These are phyloP conservation scores for Lophiostoma macrostomum DNA, from an alignment of 495 filamentous ascomycete genomes.

Conservation along the genomic window DNA sequence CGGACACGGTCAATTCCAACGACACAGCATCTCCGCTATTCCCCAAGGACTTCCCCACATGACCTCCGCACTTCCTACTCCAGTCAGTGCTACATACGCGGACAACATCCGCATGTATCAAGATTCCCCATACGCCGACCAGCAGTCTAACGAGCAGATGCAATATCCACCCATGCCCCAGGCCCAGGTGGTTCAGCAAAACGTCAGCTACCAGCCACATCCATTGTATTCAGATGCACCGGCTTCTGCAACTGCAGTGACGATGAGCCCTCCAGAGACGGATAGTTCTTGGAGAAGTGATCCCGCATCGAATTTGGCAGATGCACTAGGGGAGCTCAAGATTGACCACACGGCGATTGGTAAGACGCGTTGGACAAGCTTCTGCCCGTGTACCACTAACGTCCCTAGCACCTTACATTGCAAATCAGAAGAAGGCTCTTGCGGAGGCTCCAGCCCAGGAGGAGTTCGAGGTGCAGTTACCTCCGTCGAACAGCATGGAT, in stretches of 20 bases:
- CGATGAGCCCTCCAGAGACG: conserved; percentile 20
- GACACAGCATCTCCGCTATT: conserved; percentile 35
- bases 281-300: conserved; percentile 71
- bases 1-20: conserved; percentile 57
- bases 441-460: conserved; percentile 74
- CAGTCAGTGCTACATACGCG: conserved; percentile 35
- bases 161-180: conserved; percentile 51
- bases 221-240: conserved; percentile 30
- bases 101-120: conserved; percentile 36
- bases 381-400: conserved; percentile 32
- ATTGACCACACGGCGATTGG: conserved; percentile 88
- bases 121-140: conserved; percentile 39
- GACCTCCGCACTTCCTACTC: conserved; percentile 32
- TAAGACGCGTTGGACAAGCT: conserved; percentile 47
- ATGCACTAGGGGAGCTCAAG: conserved; percentile 81
- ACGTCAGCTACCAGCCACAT: conserved; percentile 23
- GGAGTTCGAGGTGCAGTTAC: conserved; percentile 61
- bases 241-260: not conserved
- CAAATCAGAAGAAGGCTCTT: conserved; percentile 65
- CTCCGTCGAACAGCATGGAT: conserved; percentile 64
- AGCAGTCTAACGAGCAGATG: conserved; percentile 38
- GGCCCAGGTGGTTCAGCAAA: conserved; percentile 19
- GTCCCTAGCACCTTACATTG: conserved; percentile 73
- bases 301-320: conserved; percentile 48
- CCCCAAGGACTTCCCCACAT: conserved; percentile 29